A percentile compares a stretch with the other conserved stretches of the same genome.
These are phyloP conservation scores for Crepidotus variabilis DNA, from an alignment of 768 basidiomycete genomes.

Conservation along the genomic window DNA sequence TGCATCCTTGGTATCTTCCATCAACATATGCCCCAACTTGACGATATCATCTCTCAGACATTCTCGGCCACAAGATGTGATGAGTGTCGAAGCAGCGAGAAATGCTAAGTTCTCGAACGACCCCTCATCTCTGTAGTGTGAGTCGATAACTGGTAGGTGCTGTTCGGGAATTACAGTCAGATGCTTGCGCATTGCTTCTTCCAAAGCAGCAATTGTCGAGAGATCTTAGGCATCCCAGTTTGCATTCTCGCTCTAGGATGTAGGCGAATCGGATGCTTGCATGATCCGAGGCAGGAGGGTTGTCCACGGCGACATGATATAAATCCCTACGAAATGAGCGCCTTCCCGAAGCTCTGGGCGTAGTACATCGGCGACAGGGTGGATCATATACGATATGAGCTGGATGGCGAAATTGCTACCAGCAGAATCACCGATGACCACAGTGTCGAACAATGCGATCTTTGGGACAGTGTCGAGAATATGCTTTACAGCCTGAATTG, in stretches of 20 bases:
- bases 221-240: constrained; percentile 15
- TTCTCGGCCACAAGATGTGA: constrained; percentile 9
- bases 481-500: neutral
- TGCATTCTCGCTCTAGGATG: constrained; percentile 19
- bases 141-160: constrained; percentile 20
- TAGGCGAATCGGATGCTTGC: neutral
- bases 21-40: constrained; percentile 14
- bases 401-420: constrained; percentile 34
- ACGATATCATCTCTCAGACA: constrained; percentile 25
- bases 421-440: constrained; percentile 37
- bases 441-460: constrained; percentile 22
- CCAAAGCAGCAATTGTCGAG: neutral
- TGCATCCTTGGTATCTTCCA: neutral
- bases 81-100: neutral
- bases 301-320: constrained; percentile 39
- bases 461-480: neutral
- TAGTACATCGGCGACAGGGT: constrained; percentile 26
- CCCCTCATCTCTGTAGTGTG: too few species aligned
- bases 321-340: constrained; percentile 23
- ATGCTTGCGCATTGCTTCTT: neutral
- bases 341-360: constrained; percentile 17
- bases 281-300: constrained; percentile 20
- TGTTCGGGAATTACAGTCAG: too few species aligned
- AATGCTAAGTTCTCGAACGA: too few species aligned
- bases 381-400: constrained; percentile 32